Conservation (phyloP, 257 asterid genomes). For the Solanum okadae region DNA sequence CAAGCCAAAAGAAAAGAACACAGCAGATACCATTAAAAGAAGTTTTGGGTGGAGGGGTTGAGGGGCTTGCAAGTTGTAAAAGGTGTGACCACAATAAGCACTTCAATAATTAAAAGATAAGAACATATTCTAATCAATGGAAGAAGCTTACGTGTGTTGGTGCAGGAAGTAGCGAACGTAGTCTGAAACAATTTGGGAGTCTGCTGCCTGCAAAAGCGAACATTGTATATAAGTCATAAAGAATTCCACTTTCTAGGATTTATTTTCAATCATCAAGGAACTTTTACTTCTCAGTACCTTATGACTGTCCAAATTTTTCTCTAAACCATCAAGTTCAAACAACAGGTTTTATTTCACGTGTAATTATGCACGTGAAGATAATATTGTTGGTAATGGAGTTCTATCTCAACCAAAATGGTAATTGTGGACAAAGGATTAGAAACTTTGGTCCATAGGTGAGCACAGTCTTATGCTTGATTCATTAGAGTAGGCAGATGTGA, state of each 20-base stretch:
- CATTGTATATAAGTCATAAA: background rate
- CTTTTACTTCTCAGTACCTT: background rate
- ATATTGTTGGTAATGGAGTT: background rate
- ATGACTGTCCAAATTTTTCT: background rate
- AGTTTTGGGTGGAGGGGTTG: background rate
- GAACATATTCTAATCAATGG: background rate
- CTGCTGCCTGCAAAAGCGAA: constrained; percentile 51
- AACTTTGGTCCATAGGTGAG: background rate
- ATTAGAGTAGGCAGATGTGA: background rate
- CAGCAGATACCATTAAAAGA: background rate
- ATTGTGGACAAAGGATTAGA: background rate
- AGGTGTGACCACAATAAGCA: background rate
- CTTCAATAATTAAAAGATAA: background rate
- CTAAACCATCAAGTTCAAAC: background rate
- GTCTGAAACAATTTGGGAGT: constrained; percentile 67
- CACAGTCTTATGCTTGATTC: background rate
- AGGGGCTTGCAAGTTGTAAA: background rate
- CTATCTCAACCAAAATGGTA: background rate
- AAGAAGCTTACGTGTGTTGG: constrained; percentile 64
- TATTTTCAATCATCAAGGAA: background rate
- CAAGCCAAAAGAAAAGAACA: background rate
- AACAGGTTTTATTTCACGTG: background rate
- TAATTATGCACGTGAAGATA: background rate
- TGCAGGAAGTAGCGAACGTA: constrained; percentile 70
- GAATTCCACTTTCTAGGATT: background rate